Evolutionary conservation across 2,329 filamentous ascomycete species (phyloP), one percentile per base, ranked within the genome.

Genomic region (Tolypocladium ophioglossoides): DNA sequence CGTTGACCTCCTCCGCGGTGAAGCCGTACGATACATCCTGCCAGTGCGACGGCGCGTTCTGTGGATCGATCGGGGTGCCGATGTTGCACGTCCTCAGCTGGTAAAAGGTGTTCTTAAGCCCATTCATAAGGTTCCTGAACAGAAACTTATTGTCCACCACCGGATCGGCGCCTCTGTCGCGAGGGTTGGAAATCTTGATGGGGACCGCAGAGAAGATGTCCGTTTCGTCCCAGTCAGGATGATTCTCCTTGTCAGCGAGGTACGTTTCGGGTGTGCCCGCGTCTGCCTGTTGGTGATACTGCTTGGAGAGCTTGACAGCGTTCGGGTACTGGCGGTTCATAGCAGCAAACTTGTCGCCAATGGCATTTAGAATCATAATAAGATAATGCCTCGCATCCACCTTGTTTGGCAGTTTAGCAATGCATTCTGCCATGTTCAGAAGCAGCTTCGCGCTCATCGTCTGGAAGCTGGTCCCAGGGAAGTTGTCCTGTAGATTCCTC

Each of bases 371-470:
- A 47, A 99, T 97, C 84, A 95, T 94, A 65, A 99, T 90, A 57
- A 99, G 75, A 68, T 96, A 96, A 68, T 97, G 91, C 7, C 95
- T 85, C 27, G 94, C 94, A 68, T 99, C 92, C 46, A 87, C 84
- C 73, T 97, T 99, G 67, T 96, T 89, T 22, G 87, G 86, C 62
- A 99, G 80, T 69, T 92, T 95, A 1, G 91, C 89, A 65, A 99
- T 99, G 68, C 90, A 95, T 64, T 99, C 95, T 0, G 92, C 94
- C 90, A 99, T 95, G 68, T 99, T 99, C 14, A 99, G 77, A 1
- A 99, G 76, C 3, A 99, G 77, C 70, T 97, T 99, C 0, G 94
- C 95, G 63, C 94, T 97, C 94, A 99, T 99, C 0, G 94, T 99
- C 70, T 99, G 95, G 66, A 99, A 99, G 70, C 92, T 99, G 0